Conservation (phyloP, 2,329 filamentous ascomycete genomes). For the Colletotrichum falcatum region DNA sequence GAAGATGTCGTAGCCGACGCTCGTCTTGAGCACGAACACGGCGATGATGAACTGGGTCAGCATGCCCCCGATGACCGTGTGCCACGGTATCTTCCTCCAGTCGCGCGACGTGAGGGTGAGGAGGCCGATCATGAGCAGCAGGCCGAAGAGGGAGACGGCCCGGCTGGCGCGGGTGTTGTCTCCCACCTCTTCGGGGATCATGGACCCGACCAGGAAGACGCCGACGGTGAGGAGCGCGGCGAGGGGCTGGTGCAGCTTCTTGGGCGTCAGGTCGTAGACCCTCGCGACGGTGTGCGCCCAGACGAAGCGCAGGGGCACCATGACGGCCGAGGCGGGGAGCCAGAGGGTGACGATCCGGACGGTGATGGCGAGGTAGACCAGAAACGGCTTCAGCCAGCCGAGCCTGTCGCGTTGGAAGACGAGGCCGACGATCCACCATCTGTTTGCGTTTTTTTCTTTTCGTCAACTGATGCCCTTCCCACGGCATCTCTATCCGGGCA, state of each 20-base stretch:
- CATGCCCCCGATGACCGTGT: slow-evolving; percentile 39
- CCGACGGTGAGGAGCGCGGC: slow-evolving; percentile 26
- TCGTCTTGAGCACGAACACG: slow-evolving; percentile 34
- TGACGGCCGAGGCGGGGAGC: slow-evolving; percentile 33
- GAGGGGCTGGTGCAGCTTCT: slow-evolving; percentile 32
- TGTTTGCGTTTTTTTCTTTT: neutral
- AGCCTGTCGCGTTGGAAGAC: slow-evolving; percentile 42
- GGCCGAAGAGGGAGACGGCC: slow-evolving; percentile 33
- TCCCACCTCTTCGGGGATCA: slow-evolving; percentile 32
- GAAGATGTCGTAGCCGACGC: slow-evolving; percentile 71
- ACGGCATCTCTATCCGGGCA: slow-evolving; percentile 8
- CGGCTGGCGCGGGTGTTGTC: slow-evolving; percentile 36
- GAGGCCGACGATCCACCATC: slow-evolving; percentile 38
- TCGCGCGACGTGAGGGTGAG: slow-evolving; percentile 32
- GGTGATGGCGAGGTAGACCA: slow-evolving; percentile 73
- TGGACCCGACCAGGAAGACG: slow-evolving; percentile 31
- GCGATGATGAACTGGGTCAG: slow-evolving; percentile 35
- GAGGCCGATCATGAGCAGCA: slow-evolving; percentile 29
- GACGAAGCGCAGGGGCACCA: slow-evolving; percentile 29
- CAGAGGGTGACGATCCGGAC: slow-evolving; percentile 63
- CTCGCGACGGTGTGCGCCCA: slow-evolving; percentile 23
- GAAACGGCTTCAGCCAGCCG: slow-evolving; percentile 74
- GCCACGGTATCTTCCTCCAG: slow-evolving; percentile 37
- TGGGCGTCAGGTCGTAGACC: slow-evolving; percentile 29
- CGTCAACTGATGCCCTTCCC: slow-evolving; percentile 1